These are phyloP conservation scores for Deinandra increscens DNA, from an alignment of 129 eudicot species.

Conservation along the genomic window DNA sequence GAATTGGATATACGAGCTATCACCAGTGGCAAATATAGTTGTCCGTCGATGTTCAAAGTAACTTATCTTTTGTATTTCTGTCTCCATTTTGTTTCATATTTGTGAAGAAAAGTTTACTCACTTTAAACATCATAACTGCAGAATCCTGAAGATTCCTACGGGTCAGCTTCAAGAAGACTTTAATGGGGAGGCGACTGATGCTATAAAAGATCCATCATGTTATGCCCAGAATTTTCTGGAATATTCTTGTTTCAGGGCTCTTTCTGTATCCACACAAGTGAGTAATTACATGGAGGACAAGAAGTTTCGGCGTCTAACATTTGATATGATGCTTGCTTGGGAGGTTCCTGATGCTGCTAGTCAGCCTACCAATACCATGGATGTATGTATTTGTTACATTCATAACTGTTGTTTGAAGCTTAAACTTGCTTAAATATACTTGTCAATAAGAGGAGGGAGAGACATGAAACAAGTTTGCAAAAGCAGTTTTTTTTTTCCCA, in stretches of 20 bases:
- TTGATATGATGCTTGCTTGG: conserved; percentile 98
- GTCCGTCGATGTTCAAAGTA: conserved; percentile 86
- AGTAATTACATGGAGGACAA: conserved; percentile 76
- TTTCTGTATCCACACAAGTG: conserved; percentile 58
- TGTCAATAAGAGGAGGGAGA: neutral
- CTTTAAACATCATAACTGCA: conserved; percentile 36
- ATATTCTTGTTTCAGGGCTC: conserved; percentile 85
- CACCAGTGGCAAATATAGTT: conserved; percentile 70
- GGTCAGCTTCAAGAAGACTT: conserved; percentile 66
- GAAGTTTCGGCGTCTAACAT: conserved; percentile 74
- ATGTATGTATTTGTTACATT: conserved; percentile 44
- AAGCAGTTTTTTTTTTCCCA: neutral
- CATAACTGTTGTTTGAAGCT: neutral
- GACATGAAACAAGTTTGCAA: too few species aligned
- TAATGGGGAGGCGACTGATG: conserved; percentile 63
- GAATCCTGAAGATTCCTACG: conserved; percentile 59
- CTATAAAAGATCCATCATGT: conserved; percentile 48
- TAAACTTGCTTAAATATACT: neutral
- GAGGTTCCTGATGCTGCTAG: conserved; percentile 72
- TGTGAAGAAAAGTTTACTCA: neutral
- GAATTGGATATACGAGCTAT: conserved; percentile 69
- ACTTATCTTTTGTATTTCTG: conserved; percentile 20
- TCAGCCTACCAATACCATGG: conserved; percentile 40
- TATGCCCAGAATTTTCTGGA: conserved; percentile 85
- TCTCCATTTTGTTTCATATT: neutral